Base-by-base conservation (phyloP, 2,329 filamentous ascomycete species). In the Cladobotryum protrusum region DNA sequence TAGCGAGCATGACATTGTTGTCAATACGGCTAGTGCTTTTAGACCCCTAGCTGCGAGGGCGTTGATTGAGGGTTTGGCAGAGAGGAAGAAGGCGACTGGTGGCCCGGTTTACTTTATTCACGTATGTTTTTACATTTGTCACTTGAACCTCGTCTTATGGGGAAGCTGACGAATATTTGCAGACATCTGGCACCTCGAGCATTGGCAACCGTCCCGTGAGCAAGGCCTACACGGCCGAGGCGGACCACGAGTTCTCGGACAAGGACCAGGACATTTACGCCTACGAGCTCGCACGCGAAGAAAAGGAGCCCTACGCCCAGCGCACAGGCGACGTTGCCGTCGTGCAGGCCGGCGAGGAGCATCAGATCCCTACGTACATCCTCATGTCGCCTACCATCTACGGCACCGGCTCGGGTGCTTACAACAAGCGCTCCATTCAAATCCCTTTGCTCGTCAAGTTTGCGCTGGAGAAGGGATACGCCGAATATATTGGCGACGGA, bases 311-410 rank as follows among this genome's bases (percentile, higher is more conserved):
- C 0, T 76, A 75, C 50, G 53, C 56, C 1, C 74, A 76, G 55
- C 70, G 75, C 12, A 70, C 67, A 0, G 67, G 70, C 2, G 73
- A 77, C 50, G 54, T 78, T 6, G 59, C 61, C 3, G 70, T 75
- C 12, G 56, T 75, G 1, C 63, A 72, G 5, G 58, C 59, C 1
- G 71, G 72, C 1, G 53, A 71, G 14, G 59, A 64, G 15, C 41
- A 64, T 0, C 65, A 67, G 3, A 68, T 80, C 2, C 68, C 69
- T 49, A 73, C 75, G 0, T 62, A 71, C 41, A 65, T 75, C 43
- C 62, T 79, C 41, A 74, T 73, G 66, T 63, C 67, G 0, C 73
- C 72, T 0, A 67, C 68, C 3, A 73, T 79, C 43, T 79, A 71
- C 56, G 76, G 76, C 15, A 49, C 56, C 1, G 72, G 73, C 6